Evolutionary conservation across 257 asterid genomes (phyloP).

Genomic region (Solanum chmielewskii): DNA sequence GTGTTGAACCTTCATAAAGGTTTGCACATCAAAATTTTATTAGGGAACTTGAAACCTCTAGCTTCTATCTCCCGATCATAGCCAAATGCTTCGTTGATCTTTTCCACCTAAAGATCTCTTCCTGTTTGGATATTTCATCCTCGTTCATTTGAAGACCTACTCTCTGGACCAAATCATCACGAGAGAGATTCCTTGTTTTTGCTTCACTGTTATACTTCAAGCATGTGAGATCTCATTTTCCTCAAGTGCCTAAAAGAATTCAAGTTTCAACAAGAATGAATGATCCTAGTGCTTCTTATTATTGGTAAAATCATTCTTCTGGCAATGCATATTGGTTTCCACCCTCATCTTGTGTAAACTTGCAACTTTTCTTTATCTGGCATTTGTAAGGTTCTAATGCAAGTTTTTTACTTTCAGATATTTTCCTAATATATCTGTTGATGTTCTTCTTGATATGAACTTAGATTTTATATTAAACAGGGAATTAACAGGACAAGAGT

Average conservation of each 20-base stretch:
- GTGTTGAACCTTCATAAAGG: background rate
- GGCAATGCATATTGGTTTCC: background rate
- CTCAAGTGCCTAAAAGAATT: background rate
- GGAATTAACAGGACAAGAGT: slow-evolving; percentile 96
- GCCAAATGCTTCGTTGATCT: background rate
- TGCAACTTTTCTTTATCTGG: background rate
- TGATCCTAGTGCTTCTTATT: background rate
- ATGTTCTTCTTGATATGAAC: slow-evolving; percentile 18
- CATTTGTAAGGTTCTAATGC: background rate
- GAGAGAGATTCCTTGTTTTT: background rate
- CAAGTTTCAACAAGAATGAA: background rate
- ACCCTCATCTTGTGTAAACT: background rate
- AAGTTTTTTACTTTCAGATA: background rate
- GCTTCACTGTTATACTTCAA: background rate
- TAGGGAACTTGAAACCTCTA: background rate
- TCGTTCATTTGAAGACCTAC: background rate
- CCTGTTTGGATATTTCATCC: background rate
- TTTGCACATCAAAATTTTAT: background rate
- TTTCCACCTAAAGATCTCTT: background rate
- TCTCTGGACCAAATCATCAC: background rate
- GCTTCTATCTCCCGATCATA: background rate
- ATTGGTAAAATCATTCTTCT: background rate
- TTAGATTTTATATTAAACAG: slow-evolving; percentile 57
- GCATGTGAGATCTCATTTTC: background rate
- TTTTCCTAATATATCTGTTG: background rate